phyloP scores from a whole-genome alignment of 164 flowering plant species.

The Umbellularia californica region DNA sequence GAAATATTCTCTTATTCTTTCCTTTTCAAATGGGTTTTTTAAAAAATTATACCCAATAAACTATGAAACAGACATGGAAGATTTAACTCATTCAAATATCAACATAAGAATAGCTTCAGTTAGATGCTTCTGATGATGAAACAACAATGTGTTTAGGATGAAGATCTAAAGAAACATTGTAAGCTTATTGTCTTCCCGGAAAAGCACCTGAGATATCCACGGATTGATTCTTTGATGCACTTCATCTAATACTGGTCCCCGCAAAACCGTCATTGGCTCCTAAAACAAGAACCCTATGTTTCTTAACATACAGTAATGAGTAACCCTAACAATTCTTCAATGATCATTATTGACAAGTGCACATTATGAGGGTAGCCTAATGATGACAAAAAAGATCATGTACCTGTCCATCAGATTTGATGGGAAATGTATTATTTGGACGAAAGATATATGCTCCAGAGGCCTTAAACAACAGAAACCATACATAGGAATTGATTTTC shows the following conservation, averaged over 20 bases:
- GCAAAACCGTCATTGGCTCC: constrained; percentile 36
- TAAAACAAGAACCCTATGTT: constrained; percentile 20
- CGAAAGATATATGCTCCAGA: constrained; percentile 97
- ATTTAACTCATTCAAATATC: too few species aligned
- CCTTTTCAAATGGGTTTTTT: too few species aligned
- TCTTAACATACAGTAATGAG: not conserved
- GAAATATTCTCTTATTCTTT: not conserved
- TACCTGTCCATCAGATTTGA: constrained; percentile 56
- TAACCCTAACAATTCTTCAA: not conserved
- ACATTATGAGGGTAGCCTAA: not conserved
- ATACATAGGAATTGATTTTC: constrained; percentile 12
- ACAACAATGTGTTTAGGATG: not conserved
- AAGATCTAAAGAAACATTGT: not conserved
- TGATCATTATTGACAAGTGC: not conserved
- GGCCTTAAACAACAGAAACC: constrained; percentile 46
- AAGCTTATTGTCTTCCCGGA: not conserved
- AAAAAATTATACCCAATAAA: too few species aligned
- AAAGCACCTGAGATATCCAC: constrained; percentile 8
- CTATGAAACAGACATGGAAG: too few species aligned
- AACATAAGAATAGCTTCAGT: too few species aligned
- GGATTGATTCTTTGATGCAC: constrained; percentile 13
- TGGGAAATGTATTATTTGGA: constrained; percentile 66
- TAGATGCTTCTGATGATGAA: not conserved
- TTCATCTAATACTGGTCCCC: constrained; percentile 11
- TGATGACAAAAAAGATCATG: not conserved